A percentile compares a stretch with the other conserved stretches of the same genome.
Conservation (phyloP, 805 yeast species). For the Candida easanensis region DNA sequence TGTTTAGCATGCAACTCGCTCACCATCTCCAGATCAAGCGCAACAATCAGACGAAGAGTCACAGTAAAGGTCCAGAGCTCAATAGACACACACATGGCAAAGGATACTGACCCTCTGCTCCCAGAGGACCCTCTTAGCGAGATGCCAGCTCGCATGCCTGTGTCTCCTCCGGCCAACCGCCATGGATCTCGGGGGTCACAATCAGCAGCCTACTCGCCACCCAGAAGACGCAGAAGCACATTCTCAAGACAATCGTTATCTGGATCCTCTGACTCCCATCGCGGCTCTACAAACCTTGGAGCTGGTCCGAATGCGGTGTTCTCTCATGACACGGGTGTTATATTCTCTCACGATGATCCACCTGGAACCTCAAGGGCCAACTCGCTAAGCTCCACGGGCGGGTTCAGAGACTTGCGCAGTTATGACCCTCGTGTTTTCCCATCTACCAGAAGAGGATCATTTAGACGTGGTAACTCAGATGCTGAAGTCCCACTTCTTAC, state of each 20-base stretch:
- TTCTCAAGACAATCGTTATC: conserved; percentile 5
- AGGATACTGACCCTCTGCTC: conserved; percentile 6
- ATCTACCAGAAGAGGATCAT: conserved; percentile 8
- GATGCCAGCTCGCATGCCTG: not conserved
- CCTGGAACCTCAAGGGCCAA: conserved; percentile 9
- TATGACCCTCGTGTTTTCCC: conserved; percentile 17
- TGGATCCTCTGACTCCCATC: conserved; percentile 5
- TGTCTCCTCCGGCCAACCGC: not conserved
- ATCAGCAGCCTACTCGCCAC: conserved; percentile 2
- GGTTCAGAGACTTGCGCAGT: conserved; percentile 16
- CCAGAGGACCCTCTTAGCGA: conserved; percentile 9
- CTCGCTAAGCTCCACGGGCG: conserved; percentile 9
- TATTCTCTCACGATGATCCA: conserved; percentile 4
- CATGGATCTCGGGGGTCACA: conserved; percentile 1
- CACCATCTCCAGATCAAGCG: not conserved
- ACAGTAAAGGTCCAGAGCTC: too few species aligned
- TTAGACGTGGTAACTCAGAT: not conserved
- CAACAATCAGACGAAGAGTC: not conserved
- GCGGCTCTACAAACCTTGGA: not conserved
- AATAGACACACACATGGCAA: not conserved
- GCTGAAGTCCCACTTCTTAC: conserved; percentile 1
- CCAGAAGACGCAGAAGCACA: conserved; percentile 5
- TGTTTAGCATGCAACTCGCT: not conserved
- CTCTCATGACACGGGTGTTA: conserved; percentile 3
- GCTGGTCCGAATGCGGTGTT: conserved; percentile 6